Evolutionary conservation across 345 rosid genomes (phyloP).

Genomic region (Triadica sebifera): DNA sequence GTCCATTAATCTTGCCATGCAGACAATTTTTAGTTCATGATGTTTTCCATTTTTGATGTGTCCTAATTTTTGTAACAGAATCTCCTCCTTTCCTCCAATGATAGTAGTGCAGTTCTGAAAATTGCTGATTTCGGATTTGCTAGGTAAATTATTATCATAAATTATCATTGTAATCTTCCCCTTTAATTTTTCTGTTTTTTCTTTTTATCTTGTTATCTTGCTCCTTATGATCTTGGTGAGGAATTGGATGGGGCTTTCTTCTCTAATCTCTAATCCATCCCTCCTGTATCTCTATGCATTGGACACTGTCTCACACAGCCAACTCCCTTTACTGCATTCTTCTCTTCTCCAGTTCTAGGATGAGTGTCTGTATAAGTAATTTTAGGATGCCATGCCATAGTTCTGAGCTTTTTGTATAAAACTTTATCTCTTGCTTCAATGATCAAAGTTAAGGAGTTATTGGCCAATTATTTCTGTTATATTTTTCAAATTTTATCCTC

Average conservation of each 20-base stretch:
- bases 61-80: constrained; percentile 59
- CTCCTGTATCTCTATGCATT: background rate
- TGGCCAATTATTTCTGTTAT: too few relatives aligned
- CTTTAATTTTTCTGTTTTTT: background rate
- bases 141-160: constrained; percentile 48
- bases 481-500: background rate
- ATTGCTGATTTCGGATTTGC: constrained; percentile 99
- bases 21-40: constrained; percentile 1
- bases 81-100: constrained; percentile 81
- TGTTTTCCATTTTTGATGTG: constrained; percentile 27
- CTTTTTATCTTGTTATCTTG: background rate
- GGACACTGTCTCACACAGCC: background rate
- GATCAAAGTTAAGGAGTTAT: background rate
- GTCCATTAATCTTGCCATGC: constrained; percentile 14
- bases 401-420: background rate
- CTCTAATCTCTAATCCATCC: background rate
- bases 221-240: background rate
- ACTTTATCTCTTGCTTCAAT: background rate
- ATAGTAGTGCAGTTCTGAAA: constrained; percentile 62
- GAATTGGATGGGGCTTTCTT: background rate
- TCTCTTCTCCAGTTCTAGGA: background rate
- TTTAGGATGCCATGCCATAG: background rate
- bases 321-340: too few relatives aligned
- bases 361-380: background rate
- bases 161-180: background rate